Base-by-base conservation (phyloP, 306 rosid genomes). In the Medicago arabica region DNA sequence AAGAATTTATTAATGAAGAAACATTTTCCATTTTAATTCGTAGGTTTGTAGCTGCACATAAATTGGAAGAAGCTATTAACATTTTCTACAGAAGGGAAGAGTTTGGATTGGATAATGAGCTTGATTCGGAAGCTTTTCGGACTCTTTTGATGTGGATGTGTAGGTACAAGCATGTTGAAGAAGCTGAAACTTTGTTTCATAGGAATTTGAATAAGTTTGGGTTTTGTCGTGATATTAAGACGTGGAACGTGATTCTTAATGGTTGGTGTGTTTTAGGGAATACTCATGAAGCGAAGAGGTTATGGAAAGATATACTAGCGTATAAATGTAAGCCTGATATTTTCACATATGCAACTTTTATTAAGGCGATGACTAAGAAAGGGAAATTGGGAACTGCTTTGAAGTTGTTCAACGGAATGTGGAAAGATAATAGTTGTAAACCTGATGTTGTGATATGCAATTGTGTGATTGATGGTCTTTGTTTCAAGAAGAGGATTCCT, bases 401-500 rank as follows among this genome's bases (percentile, higher is more conserved):
- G 11, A 88, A 74, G 87, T 76, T 91, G 84, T 91, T 89, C 71
- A 60, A 72, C 51, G 84, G 87, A 15, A 91, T 93, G 98, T 84
- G 86, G 90, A 31, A 61, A 61, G 92, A 85, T 50, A 71, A 79
- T 58, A 86, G 85, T 40, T 81, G 83, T 74, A 70, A 83, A 38
- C 96, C 88, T 0, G 90, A 86, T 69, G 90, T 81, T 67, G 88
- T 88, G 69, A 89, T 89, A 54, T 93, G 92, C 78, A 93, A 85
- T 60, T 87, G 89, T 67, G 75, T 93, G 58, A 86, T 91, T 63
- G 89, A 91, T 40, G 95, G 92, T 13, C 97, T 91, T 78, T 88
- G 96, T 88, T 93, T 91, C 89, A 91, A 93, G 89, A 91, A 93
- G 83, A 91, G 96, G 83, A 75, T 91, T 68, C 97, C 97, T 11